Conservation (phyloP, 2,329 filamentous ascomycete species). For the Hymenoscyphus occultus region DNA sequence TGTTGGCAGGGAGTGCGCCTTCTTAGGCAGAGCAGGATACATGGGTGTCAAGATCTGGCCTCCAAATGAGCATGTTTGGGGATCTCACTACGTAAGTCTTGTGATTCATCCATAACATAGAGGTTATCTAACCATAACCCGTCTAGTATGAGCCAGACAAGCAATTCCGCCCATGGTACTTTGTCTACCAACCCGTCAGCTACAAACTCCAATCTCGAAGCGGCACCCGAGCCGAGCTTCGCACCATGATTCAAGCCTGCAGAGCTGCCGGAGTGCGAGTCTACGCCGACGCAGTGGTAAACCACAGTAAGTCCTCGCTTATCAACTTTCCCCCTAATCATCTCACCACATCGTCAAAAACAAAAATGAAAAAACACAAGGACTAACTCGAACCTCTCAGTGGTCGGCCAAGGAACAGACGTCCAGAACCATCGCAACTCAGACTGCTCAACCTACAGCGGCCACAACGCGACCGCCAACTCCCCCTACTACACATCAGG, state of each 20-base stretch:
- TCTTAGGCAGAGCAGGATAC: conserved; percentile 34
- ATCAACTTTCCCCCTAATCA: too few relatives aligned
- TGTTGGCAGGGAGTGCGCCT: conserved; percentile 33
- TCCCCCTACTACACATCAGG: conserved; percentile 35
- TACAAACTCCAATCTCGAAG: conserved; percentile 33
- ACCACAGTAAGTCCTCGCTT: conserved; percentile 23
- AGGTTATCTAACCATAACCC: background rate
- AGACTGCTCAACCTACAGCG: conserved; percentile 30
- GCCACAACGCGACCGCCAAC: conserved; percentile 33
- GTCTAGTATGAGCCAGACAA: conserved; percentile 32
- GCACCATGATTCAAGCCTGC: conserved; percentile 26
- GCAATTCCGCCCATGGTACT: conserved; percentile 34
- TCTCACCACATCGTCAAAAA: too few relatives aligned
- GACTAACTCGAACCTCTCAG: too few relatives aligned
- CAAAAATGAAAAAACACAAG: too few relatives aligned
- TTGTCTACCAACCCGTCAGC: conserved; percentile 34
- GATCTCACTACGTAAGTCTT: conserved; percentile 28
- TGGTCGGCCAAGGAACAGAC: conserved; percentile 32
- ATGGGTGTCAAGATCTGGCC: conserved; percentile 37
- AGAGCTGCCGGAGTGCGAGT: conserved; percentile 33
- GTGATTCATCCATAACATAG: background rate
- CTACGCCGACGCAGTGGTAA: conserved; percentile 34
- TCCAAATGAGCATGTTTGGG: conserved; percentile 33
- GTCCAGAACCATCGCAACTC: conserved; percentile 33
- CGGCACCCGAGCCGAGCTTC: conserved; percentile 31